Base-by-base conservation (phyloP, 2,329 filamentous ascomycete genomes). In the Aspergillus brunneoviolaceus region DNA sequence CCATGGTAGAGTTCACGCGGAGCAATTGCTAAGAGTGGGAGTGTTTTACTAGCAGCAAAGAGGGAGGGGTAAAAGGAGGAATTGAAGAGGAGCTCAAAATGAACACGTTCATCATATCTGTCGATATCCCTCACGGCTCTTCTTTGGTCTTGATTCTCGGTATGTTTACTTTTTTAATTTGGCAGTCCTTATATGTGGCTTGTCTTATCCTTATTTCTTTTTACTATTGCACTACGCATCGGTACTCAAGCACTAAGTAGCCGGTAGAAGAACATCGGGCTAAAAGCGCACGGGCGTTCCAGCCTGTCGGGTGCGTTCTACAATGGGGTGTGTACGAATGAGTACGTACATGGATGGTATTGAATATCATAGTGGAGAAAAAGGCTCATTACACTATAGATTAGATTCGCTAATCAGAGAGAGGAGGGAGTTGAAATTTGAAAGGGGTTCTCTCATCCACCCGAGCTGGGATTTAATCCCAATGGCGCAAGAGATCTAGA, bases 201-300 rank as follows among this genome's bases (percentile, higher is more conserved):
- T 35, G 33, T 35, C 12, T 35, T 35, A 35, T 35, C 12, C 11
- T 16, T 16, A 45, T n/a, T 45, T 10, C 39, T 19, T 45, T 9
- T 45, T 9, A n/a, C 16, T 45, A 45, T 45, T 45, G 6, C 39
- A 19, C 39, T 45, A 45, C 39, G 16, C 39, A 45, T 45, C 39
- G 39, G 39, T 11, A 16, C 49, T 45, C 10, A 16, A 52, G 45
- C 1, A 55, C 48, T 45, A 42, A 27, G 42, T 6, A 42, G 14
- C 35, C 16, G 11, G 27, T 14, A 19, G 35, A 42, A 5, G 33
- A 35, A 33, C 53, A 49, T 45, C 39, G 6, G 6, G 16, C 39
- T 45, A 57, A 58, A 65, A 62, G 63, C 60, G 65, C 60, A 60
- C 65, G 62, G 60, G 60, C 60, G 66, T 67, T 55, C 68, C 68